Base-by-base conservation (phyloP, 108 stramenopile species). In the Cylindrotheca closterium region DNA sequence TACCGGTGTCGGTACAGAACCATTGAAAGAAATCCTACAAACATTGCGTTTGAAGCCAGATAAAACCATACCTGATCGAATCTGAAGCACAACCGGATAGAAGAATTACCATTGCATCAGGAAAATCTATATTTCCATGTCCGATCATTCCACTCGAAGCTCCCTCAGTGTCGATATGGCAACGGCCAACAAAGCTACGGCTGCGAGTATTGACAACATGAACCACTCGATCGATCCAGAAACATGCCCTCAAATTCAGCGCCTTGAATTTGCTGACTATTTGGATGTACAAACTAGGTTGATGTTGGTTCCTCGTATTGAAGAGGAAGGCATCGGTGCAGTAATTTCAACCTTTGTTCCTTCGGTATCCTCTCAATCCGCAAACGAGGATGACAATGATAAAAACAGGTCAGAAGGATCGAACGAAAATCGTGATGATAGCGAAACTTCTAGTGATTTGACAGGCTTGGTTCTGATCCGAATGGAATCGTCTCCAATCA, bases 321-420 rank as follows among this genome's bases (percentile, higher is more conserved):
- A 64, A 53, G 72, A 73, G 42, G 78, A 79, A 62, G 78, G 64
- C 18, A 54, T n/a, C 0, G 78, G 78, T 3, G 78, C 78, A 1
- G 55, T 73, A 5, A 58, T 79, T 0, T 54, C 61, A 3, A 33
- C 58, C 2, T 65, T 30, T 37, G n/a, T n/a, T n/a, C n/a, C n/a
- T n/a, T n/a, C n/a, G n/a, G n/a, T n/a, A n/a, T n/a, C n/a, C n/a
- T n/a, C n/a, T n/a, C 45, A 58, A 32, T 10, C 34, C 1, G 30
- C 55, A 21, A 32, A 46, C 55, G 25, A 59, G 0, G 31, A 51
- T 4, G 50, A 73, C 1, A 28, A 29, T 32, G 17, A 46, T 1
- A 32, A 67, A 58, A 22, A 10, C 15, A 30, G 23, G 28, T 45
- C 67, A 19, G 68, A 51, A 55, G 23, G 30, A 30, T 48, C 53